phyloP scores from a whole-genome alignment of 2,329 filamentous ascomycete genomes.

The Teratosphaeria epicoccoides region DNA sequence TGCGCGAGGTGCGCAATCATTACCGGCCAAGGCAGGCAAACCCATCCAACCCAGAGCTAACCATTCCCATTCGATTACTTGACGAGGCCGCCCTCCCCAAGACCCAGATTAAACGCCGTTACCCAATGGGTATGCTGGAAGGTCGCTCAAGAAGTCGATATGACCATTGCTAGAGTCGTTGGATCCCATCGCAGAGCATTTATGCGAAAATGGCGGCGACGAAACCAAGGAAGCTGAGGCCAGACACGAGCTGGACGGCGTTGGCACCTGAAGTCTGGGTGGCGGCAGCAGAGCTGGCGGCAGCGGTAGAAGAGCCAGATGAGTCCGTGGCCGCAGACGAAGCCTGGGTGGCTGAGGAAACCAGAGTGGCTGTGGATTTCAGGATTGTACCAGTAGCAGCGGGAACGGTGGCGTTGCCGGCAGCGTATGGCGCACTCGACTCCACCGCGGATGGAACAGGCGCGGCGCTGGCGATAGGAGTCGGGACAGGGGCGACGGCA shows the following conservation, averaged over 20 bases:
- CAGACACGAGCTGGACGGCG: not conserved
- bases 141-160: not conserved
- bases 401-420: not conserved
- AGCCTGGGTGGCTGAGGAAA: not conserved
- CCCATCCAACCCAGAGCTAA: not conserved
- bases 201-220: slow-evolving; percentile 1
- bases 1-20: not conserved
- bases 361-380: not conserved
- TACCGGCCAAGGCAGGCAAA: not conserved
- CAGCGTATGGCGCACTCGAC: not conserved
- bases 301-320: not conserved
- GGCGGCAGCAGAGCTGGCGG: not conserved
- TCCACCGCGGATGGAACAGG: not conserved
- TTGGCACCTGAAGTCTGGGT: not conserved
- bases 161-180: not conserved
- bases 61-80: not conserved
- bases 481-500: not conserved
- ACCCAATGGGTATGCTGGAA: not conserved
- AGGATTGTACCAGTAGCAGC: not conserved
- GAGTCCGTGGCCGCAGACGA: not conserved
- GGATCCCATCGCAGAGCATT: not conserved
- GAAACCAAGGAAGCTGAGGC: slow-evolving; percentile 1
- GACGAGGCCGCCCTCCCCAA: not conserved
- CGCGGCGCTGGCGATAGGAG: not conserved
- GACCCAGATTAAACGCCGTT: not conserved